These are phyloP conservation scores for Pseudogymnoascus sp. DNA, from an alignment of 2,329 filamentous ascomycete genomes.

Conservation along the genomic window DNA sequence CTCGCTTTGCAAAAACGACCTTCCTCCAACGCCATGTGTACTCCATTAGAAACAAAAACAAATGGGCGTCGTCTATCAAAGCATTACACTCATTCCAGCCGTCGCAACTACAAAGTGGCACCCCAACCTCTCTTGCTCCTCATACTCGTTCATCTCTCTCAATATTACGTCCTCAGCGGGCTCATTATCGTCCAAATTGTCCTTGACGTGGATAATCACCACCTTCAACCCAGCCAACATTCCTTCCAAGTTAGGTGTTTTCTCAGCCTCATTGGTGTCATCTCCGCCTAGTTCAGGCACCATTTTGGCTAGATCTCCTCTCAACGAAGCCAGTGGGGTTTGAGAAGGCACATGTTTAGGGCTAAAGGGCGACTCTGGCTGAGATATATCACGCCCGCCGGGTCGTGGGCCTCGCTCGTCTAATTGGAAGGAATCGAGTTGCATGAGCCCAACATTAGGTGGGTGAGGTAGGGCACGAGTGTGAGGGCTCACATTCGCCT, in stretches of 20 bases:
- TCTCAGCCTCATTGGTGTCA: neutral
- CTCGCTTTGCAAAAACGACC: neutral
- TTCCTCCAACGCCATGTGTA: neutral
- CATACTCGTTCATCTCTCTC: conserved; percentile 58
- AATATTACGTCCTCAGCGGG: conserved; percentile 60
- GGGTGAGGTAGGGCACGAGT: conserved; percentile 10
- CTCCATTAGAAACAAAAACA: neutral
- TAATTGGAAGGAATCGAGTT: neutral
- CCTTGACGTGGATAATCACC: conserved; percentile 91
- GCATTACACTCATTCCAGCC: conserved; percentile 49
- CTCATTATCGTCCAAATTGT: conserved; percentile 66
- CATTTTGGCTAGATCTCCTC: neutral
- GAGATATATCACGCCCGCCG: neutral
- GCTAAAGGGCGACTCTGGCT: neutral
- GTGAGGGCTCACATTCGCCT: conserved; percentile 2
- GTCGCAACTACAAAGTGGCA: conserved; percentile 71
- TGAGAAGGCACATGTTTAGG: neutral
- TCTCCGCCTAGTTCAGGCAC: neutral
- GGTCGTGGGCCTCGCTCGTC: neutral
- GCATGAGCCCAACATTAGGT: neutral
- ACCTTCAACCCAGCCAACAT: conserved; percentile 64
- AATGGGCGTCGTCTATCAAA: neutral
- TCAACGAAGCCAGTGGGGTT: neutral
- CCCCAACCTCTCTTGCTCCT: conserved; percentile 50
- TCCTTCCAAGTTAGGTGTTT: conserved; percentile 4